phyloP scores from a whole-genome alignment of 495 filamentous ascomycete genomes.

The Pyrenopolyporus hunteri region DNA sequence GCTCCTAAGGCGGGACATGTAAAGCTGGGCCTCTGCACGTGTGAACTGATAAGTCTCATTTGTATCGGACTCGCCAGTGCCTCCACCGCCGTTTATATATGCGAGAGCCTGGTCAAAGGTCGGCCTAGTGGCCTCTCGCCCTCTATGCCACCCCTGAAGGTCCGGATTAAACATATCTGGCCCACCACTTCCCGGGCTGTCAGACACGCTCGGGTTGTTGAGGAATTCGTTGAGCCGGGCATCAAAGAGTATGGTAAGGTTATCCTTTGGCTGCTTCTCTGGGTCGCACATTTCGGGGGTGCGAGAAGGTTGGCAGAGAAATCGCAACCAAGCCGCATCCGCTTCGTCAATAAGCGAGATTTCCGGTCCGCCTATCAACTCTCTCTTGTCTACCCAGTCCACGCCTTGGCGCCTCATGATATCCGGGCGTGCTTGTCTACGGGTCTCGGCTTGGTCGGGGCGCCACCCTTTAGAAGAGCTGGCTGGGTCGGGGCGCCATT shows the following conservation, averaged over 20 bases:
- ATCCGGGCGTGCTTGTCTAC: conserved; percentile 22
- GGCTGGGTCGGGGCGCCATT: background rate
- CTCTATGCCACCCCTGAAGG: background rate
- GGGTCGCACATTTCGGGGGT: conserved; percentile 30
- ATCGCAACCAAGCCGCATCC: conserved; percentile 39
- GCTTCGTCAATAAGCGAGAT: conserved; percentile 29
- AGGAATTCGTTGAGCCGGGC: conserved; percentile 37
- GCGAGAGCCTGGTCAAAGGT: conserved; percentile 20
- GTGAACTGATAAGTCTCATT: conserved; percentile 41
- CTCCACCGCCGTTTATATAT: conserved; percentile 37
- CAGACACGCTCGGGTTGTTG: conserved; percentile 8
- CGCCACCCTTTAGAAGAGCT: background rate
- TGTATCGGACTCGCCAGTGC: conserved; percentile 12
- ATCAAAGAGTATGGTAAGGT: conserved; percentile 35
- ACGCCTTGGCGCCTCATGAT: conserved; percentile 22
- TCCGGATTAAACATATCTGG: conserved; percentile 8
- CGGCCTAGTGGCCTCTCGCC: background rate
- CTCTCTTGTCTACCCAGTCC: conserved; percentile 13
- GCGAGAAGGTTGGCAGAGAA: conserved; percentile 36
- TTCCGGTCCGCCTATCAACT: too few species aligned
- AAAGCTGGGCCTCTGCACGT: conserved; percentile 9
- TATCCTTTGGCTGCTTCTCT: conserved; percentile 11
- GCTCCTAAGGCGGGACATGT: background rate
- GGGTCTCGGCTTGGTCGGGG: background rate
- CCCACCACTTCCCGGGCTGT: conserved; percentile 5